Evolutionary conservation across 2,329 filamentous ascomycete genomes (phyloP).

Genomic region (Claviceps africana): DNA sequence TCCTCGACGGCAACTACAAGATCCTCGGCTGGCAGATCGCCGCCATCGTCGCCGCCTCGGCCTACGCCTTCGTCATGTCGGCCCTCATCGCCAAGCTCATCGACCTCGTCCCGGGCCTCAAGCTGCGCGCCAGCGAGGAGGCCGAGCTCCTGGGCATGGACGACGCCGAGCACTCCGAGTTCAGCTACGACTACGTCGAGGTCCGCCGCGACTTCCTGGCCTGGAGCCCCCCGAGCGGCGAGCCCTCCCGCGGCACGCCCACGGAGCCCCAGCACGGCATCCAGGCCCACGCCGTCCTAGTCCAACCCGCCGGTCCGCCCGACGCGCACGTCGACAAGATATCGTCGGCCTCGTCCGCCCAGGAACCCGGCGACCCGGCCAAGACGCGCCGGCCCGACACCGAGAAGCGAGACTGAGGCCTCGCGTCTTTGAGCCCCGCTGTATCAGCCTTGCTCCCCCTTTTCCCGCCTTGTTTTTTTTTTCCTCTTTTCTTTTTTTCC

Average conservation of each 20-base stretch:
- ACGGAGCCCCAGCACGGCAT: conserved; percentile 58
- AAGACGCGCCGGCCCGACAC: neutral
- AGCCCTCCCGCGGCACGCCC: conserved; percentile 41
- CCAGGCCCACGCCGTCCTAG: conserved; percentile 42
- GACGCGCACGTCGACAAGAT: conserved; percentile 8
- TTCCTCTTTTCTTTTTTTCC: too few relatives aligned
- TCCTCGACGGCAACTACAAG: conserved; percentile 60
- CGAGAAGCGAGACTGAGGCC: conserved; percentile 5
- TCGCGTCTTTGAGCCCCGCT: too few relatives aligned
- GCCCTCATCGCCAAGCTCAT: conserved; percentile 60
- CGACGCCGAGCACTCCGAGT: conserved; percentile 80
- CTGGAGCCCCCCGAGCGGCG: conserved; percentile 63
- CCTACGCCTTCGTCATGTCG: conserved; percentile 61
- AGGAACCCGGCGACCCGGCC: conserved; percentile 4
- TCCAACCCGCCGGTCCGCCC: conserved; percentile 13
- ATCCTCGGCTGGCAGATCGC: conserved; percentile 69
- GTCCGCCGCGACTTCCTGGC: conserved; percentile 77
- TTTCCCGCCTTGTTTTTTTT: too few relatives aligned
- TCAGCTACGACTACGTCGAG: conserved; percentile 83
- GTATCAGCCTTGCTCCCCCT: neutral
- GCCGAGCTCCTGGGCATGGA: conserved; percentile 81
- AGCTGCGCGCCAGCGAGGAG: conserved; percentile 67
- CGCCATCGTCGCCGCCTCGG: conserved; percentile 52
- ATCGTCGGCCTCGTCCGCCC: conserved; percentile 6
- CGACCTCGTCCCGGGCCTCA: conserved; percentile 61